These are phyloP conservation scores for Kwoniella botswanensis DNA, from an alignment of 768 basidiomycete genomes.

Conservation along the genomic window DNA sequence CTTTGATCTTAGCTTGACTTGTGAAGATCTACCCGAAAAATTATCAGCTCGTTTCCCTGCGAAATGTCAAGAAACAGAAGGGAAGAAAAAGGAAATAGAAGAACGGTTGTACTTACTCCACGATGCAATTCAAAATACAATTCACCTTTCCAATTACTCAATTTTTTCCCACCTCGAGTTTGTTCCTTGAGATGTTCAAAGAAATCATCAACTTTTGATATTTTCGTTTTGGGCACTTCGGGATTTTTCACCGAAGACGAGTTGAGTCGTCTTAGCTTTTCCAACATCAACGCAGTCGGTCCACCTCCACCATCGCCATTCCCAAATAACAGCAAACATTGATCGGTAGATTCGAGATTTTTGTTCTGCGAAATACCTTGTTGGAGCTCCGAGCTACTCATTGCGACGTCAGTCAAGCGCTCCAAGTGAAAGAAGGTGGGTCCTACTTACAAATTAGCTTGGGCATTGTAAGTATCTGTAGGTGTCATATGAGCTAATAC, in stretches of 20 bases:
- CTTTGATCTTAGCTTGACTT: conserved; percentile 93
- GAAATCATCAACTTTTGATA: conserved; percentile 79
- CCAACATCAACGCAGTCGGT: conserved; percentile 71
- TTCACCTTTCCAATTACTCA: conserved; percentile 91
- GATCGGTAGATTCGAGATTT: conserved; percentile 50
- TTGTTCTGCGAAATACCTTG: conserved; percentile 19
- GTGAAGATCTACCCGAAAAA: conserved; percentile 72
- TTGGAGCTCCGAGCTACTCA: conserved; percentile 8
- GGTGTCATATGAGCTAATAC: conserved; percentile 96
- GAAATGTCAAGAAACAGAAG: no score
- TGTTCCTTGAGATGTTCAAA: conserved; percentile 72
- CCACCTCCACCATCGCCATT: conserved; percentile 82
- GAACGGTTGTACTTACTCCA: conserved; percentile 24
- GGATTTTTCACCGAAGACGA: conserved; percentile 9
- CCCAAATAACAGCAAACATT: conserved; percentile 84
- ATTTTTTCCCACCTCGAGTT: conserved; percentile 67
- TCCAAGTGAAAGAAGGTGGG: not conserved
- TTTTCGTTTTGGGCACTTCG: conserved; percentile 65
- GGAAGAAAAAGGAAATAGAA: no score
- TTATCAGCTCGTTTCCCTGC: no score
- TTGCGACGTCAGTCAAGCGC: not conserved
- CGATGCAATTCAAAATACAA: conserved; percentile 78
- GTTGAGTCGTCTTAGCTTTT: conserved; percentile 85
- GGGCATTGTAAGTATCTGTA: conserved; percentile 87
- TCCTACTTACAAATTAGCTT: conserved; percentile 50